A percentile compares a stretch with the other conserved stretches of the same genome.
Conservation (phyloP, 2,329 filamentous ascomycete genomes). For the Aspergillus pseudoterreus region DNA sequence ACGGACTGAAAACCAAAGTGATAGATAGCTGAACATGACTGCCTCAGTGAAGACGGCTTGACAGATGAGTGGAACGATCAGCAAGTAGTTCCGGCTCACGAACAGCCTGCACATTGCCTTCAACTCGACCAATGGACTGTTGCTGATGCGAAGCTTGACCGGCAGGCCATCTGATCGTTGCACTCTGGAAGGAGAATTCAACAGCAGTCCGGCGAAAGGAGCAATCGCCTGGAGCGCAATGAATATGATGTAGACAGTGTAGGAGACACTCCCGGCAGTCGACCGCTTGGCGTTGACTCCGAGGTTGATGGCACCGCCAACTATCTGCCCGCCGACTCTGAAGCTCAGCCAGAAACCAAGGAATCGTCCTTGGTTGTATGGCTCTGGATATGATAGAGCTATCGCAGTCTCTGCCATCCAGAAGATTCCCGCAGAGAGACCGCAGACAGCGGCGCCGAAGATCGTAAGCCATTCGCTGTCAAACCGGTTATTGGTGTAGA, state of each 20-base stretch:
- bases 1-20: slow-evolving; percentile 67
- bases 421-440: slow-evolving; percentile 67
- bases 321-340: slow-evolving; percentile 61
- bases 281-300: slow-evolving; percentile 59
- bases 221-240: slow-evolving; percentile 66
- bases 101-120: slow-evolving; percentile 58
- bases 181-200: slow-evolving; percentile 60
- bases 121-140: slow-evolving; percentile 58
- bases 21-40: slow-evolving; percentile 67
- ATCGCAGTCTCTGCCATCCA: slow-evolving; percentile 75
- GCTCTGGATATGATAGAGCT: slow-evolving; percentile 68
- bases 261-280: slow-evolving; percentile 63
- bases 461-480: slow-evolving; percentile 66
- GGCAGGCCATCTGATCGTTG: slow-evolving; percentile 62
- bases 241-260: slow-evolving; percentile 66
- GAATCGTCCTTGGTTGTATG: slow-evolving; percentile 61
- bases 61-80: slow-evolving; percentile 65
- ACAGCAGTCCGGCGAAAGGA: slow-evolving; percentile 60
- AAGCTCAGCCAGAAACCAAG: slow-evolving; percentile 67
- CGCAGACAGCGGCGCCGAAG: slow-evolving; percentile 65
- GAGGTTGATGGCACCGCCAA: slow-evolving; percentile 69
- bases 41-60: slow-evolving; percentile 69
- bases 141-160: slow-evolving; percentile 57
- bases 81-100: slow-evolving; percentile 57
- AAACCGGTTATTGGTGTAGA: slow-evolving; percentile 70